Evolutionary conservation across 352 stramenopile genomes (phyloP).

Genomic region (Pythium dissotocum): DNA sequence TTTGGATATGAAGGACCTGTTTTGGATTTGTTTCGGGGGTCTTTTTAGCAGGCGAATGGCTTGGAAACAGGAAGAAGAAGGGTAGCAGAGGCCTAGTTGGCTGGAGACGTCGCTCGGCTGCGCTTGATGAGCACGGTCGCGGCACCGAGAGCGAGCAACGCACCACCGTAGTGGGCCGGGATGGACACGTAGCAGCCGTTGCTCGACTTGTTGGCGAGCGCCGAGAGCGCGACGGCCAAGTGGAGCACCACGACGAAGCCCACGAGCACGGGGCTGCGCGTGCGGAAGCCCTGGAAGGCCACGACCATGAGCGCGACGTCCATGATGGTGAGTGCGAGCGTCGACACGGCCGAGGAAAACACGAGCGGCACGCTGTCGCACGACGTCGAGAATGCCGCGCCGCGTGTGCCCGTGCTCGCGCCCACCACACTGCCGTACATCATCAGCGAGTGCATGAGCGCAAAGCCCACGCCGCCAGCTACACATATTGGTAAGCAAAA

Average conservation of each 20-base stretch:
- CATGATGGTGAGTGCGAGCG: conserved; percentile 71
- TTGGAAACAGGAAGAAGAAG: background rate
- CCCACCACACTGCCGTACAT: conserved; percentile 83
- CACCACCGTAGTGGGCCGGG: conserved; percentile 71
- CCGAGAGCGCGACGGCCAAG: conserved; percentile 72
- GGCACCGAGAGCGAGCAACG: conserved; percentile 42
- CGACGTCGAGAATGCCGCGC: conserved; percentile 70
- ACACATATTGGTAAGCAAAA: background rate
- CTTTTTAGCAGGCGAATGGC: background rate
- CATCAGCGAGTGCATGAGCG: conserved; percentile 82
- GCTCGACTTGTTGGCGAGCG: conserved; percentile 69
- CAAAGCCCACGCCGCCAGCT: conserved; percentile 80
- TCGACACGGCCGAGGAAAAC: conserved; percentile 66
- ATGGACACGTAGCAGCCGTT: conserved; percentile 82
- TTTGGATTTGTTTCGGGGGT: background rate
- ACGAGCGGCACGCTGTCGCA: conserved; percentile 75
- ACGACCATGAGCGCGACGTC: conserved; percentile 84
- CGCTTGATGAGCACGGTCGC: conserved; percentile 48
- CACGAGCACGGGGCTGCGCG: conserved; percentile 47
- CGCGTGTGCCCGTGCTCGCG: conserved; percentile 63
- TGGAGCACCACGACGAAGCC: conserved; percentile 67
- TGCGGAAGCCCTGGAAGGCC: conserved; percentile 81
- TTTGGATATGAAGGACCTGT: no score
- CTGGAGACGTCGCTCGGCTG: conserved; percentile 36
- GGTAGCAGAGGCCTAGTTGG: conserved; percentile 5